phyloP scores from a whole-genome alignment of 1,284 basidiomycete genomes.

The Boletellus dicymbophilus region DNA sequence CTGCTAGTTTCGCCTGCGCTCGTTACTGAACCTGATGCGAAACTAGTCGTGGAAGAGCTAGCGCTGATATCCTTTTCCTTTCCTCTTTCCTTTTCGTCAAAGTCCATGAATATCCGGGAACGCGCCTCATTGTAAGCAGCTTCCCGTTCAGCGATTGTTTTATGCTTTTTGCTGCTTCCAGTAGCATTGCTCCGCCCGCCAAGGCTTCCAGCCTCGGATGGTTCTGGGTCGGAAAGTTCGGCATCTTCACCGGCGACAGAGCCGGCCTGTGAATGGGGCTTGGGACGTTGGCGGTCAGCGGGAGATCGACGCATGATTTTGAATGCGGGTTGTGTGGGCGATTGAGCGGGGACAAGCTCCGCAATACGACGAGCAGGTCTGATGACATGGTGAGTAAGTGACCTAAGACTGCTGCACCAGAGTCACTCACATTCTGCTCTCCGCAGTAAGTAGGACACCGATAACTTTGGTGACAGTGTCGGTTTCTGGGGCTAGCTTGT shows the following conservation, averaged over 20 bases:
- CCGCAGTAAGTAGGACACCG: constrained; percentile 51
- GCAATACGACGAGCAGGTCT: constrained; percentile 69
- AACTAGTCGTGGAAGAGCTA: constrained; percentile 71
- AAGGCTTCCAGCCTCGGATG: constrained; percentile 75
- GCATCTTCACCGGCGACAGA: constrained; percentile 72
- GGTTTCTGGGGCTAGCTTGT: constrained; percentile 66
- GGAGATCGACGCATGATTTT: constrained; percentile 78
- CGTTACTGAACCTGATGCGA: constrained; percentile 65
- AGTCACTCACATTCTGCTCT: constrained; percentile 70
- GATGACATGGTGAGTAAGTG: constrained; percentile 13
- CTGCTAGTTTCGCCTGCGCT: constrained; percentile 56
- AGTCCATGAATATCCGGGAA: constrained; percentile 78
- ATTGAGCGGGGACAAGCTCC: constrained; percentile 79
- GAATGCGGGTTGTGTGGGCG: constrained; percentile 67
- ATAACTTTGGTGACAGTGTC: constrained; percentile 68
- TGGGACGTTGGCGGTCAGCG: constrained; percentile 50
- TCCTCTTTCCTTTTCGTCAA: constrained; percentile 71
- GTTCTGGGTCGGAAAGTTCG: constrained; percentile 74
- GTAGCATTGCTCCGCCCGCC: constrained; percentile 66
- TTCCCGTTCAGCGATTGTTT: constrained; percentile 79
- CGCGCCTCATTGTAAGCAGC: constrained; percentile 83
- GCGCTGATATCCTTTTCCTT: constrained; percentile 77
- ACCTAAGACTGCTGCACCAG: not conserved
- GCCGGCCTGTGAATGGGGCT: constrained; percentile 61
- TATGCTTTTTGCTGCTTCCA: constrained; percentile 60